These are phyloP conservation scores for Wallacemonas sp. DNA, from an alignment of 208 protist species.

Conservation along the genomic window DNA sequence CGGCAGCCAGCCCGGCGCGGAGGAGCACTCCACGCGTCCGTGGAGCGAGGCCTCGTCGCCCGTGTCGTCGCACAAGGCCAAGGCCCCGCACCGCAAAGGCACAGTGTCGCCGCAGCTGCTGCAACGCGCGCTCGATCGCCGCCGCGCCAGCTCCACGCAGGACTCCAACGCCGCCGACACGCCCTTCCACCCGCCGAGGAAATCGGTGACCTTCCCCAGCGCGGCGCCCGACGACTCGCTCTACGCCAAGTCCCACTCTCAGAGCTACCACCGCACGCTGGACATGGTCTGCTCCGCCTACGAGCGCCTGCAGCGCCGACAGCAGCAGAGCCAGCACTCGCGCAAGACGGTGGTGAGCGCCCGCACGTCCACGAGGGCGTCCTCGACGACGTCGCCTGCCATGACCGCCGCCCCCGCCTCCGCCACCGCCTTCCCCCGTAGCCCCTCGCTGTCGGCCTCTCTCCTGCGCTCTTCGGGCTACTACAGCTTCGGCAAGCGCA, in stretches of 20 bases:
- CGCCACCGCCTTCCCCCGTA: background rate
- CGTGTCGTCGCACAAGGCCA: background rate
- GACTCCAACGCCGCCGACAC: background rate
- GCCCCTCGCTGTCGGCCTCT: conserved; percentile 33
- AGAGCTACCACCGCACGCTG: conserved; percentile 25
- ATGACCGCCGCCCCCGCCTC: background rate
- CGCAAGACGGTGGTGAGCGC: conserved; percentile 1
- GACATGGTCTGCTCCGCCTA: conserved; percentile 45
- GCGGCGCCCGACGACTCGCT: background rate
- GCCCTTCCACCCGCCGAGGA: background rate
- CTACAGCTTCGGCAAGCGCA: conserved; percentile 67
- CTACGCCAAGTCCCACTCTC: background rate
- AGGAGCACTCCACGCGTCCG: background rate
- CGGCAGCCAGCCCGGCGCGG: background rate
- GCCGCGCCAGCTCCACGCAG: background rate
- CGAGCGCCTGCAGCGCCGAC: conserved; percentile 20
- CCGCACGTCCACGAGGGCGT: background rate
- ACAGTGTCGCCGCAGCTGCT: background rate
- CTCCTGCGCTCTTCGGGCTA: conserved; percentile 57
- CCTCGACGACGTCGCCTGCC: background rate
- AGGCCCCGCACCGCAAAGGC: background rate
- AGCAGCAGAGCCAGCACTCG: background rate
- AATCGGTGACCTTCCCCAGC: background rate
- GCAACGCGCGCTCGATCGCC: background rate
- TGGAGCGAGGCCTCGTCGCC: conserved; percentile 10